These are phyloP conservation scores for Phlebopus sp. DNA, from an alignment of 1,284 basidiomycete genomes.

Conservation along the genomic window DNA sequence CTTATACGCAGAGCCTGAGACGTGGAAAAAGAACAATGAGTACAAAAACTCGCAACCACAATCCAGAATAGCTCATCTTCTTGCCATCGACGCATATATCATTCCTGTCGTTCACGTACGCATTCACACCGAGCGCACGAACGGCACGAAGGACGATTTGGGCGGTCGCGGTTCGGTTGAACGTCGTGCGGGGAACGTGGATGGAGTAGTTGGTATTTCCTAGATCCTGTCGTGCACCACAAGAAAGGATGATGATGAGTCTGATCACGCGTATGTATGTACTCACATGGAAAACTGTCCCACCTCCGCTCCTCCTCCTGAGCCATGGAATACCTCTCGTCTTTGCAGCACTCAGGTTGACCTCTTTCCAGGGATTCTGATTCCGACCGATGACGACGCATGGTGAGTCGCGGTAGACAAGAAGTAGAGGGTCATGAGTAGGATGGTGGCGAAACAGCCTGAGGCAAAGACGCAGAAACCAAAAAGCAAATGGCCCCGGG, in stretches of 20 bases:
- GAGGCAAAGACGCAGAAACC: conserved; percentile 6
- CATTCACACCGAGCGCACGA: conserved; percentile 68
- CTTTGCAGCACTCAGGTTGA: conserved; percentile 64
- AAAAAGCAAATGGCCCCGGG: conserved; percentile 7
- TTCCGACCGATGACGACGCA: conserved; percentile 96
- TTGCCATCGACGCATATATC: conserved; percentile 81
- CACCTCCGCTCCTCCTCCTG: conserved; percentile 90
- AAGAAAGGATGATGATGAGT: not conserved
- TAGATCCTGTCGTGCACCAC: conserved; percentile 64
- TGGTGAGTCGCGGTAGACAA: conserved; percentile 87
- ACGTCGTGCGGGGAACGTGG: conserved; percentile 78
- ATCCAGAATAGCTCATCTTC: conserved; percentile 68
- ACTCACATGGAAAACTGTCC: conserved; percentile 91
- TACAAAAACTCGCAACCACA: not conserved
- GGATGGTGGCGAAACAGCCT: conserved; percentile 85
- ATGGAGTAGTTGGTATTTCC: conserved; percentile 99
- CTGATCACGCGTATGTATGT: not conserved
- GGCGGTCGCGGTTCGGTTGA: conserved; percentile 81
- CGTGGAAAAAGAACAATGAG: conserved; percentile 42
- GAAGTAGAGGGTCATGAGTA: conserved; percentile 66
- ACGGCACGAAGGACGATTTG: conserved; percentile 80
- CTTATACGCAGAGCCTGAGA: conserved; percentile 98
- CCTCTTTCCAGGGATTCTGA: conserved; percentile 98
- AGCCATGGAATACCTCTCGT: conserved; percentile 72
- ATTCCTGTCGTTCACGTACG: conserved; percentile 85